Conservation (phyloP, 2,329 filamentous ascomycete genomes). For the Fusarium vanettenii region DNA sequence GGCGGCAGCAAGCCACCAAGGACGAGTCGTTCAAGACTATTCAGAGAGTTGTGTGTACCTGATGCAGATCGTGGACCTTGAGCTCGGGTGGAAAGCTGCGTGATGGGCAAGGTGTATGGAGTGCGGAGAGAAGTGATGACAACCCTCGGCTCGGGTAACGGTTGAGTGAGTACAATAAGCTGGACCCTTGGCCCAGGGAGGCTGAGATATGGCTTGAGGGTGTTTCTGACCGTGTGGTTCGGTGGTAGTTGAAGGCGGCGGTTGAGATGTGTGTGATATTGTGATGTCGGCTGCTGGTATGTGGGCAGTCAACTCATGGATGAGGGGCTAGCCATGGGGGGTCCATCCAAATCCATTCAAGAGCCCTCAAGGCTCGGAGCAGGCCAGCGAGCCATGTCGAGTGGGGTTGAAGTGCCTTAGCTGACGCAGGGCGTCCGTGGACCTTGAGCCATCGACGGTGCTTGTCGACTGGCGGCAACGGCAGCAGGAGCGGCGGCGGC, state of each 20-base stretch:
- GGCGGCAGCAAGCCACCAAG: constrained; percentile 20
- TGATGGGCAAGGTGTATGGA: background rate
- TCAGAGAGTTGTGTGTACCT: constrained; percentile 33
- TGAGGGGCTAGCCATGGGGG: constrained; percentile 41
- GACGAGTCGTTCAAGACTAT: constrained; percentile 21
- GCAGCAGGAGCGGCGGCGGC: background rate
- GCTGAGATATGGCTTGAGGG: constrained; percentile 25
- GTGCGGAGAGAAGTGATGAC: background rate
- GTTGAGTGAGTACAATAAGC: constrained; percentile 15
- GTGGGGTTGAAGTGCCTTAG: constrained; percentile 35
- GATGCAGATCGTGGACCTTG: constrained; percentile 7
- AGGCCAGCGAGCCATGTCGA: constrained; percentile 25
- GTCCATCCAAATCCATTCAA: constrained; percentile 22
- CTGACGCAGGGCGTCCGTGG: constrained; percentile 33
- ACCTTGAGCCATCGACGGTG: background rate
- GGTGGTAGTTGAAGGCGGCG: constrained; percentile 18
- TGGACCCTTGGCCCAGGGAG: constrained; percentile 4
- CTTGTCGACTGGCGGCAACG: background rate
- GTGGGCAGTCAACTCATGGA: constrained; percentile 42
- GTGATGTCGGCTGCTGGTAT: constrained; percentile 34
- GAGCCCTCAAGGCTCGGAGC: constrained; percentile 13
- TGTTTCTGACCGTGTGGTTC: constrained; percentile 5
- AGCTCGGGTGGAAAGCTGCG: background rate
- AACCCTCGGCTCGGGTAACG: constrained; percentile 13
- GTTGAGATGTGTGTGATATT: constrained; percentile 37